Evolutionary conservation across 352 stramenopile genomes (phyloP), one percentile per base, ranked within the genome.

Genomic region (Phytophthora cryptogea): DNA sequence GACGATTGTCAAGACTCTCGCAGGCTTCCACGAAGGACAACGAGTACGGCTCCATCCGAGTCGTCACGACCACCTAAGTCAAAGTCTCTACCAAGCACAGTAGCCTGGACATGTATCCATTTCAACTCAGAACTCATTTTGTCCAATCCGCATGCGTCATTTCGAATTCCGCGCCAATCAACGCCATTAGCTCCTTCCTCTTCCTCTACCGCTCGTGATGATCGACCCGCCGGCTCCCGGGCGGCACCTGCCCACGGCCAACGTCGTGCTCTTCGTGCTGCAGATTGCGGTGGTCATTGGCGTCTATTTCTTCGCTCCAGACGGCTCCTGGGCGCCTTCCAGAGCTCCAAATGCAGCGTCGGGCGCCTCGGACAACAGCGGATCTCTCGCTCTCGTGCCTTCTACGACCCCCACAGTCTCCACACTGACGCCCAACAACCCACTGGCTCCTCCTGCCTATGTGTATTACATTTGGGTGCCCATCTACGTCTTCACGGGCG

Each of bases 391-490:
- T 39, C 14, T 49, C 13, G 33, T 49, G 35, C 47, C 63, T 45
- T 14, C 48, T 20, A 10, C 54, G 11, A 55, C 23, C 9, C 48
- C 56, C 26, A 44, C 44, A 31, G 63, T 56, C 42, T 74, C 70
- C n/a, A 76, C 63, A 17, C 31, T 76, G 28, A 46, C 46, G 28
- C 52, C 59, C 14, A 69, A 48, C 35, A 81, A 72, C 30, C 73
- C 70, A 14, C 68, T 89, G 47, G 64, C 74, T 4, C 79, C 79
- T 14, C 64, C 70, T 6, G 35, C 50, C n/a, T 87, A 76, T 52
- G 63, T 81, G 35, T 68, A 81, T 27, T 74, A 62, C 46, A 83
- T 89, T 26, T 89, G 79, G 77, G 41, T 82, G 33, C 63, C 64
- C 30, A 72, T 89, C 42, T 89, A 87, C 68, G 17, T 69, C 44